Conservation (phyloP, 2,329 filamentous ascomycete species). For the Didymella segeticola region DNA sequence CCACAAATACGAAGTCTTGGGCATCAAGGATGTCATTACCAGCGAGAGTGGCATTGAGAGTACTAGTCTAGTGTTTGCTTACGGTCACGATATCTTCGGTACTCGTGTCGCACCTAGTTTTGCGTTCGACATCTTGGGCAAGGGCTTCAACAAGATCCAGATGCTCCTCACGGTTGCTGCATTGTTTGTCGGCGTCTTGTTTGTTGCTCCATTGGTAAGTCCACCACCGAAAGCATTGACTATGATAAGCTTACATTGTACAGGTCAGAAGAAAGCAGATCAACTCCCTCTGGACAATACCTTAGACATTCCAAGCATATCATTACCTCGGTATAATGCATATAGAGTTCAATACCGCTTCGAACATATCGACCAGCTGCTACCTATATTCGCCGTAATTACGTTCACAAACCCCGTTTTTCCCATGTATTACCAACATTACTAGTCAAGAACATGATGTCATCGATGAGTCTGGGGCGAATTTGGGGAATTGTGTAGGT, state of each 20-base stretch:
- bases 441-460: conserved; percentile 3
- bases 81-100: conserved; percentile 86
- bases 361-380: neutral
- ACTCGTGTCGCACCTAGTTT: conserved; percentile 86
- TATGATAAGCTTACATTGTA: conserved; percentile 15
- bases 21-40: conserved; percentile 75
- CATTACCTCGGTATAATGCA: neutral
- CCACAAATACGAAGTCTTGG: conserved; percentile 81
- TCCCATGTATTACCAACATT: neutral
- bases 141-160: conserved; percentile 90
- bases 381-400: neutral
- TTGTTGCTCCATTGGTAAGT: conserved; percentile 82
- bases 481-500: too few relatives aligned
- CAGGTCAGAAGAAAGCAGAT: conserved; percentile 69
- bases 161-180: conserved; percentile 84
- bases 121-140: conserved; percentile 90
- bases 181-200: conserved; percentile 75
- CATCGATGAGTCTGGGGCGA: neutral
- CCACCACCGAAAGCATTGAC: neutral
- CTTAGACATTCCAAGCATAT: conserved; percentile 16
- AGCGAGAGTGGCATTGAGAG: conserved; percentile 85
- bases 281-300: conserved; percentile 66
- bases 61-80: conserved; percentile 87
- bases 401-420: neutral
- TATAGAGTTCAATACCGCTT: neutral